phyloP scores from a whole-genome alignment of 2,329 filamentous ascomycete species.

The Penicillium crustosum region DNA sequence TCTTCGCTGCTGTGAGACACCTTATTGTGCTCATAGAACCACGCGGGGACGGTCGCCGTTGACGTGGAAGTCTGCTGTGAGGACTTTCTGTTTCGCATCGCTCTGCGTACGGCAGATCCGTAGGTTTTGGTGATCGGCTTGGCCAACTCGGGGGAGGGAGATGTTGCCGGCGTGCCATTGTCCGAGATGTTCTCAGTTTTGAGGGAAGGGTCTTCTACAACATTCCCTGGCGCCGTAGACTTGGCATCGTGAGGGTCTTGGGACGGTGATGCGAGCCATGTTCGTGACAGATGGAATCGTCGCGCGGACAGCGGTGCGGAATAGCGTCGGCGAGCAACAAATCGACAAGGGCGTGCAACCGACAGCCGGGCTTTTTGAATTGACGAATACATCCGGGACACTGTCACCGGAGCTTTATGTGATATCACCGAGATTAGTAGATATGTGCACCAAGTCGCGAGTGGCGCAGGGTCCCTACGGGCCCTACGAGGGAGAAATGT shows the following conservation, averaged over 20 bases:
- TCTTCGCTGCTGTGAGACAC: constrained; percentile 24
- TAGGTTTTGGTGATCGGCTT: constrained; percentile 36
- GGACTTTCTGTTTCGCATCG: constrained; percentile 37
- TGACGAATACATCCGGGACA: constrained; percentile 39
- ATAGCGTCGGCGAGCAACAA: constrained; percentile 40
- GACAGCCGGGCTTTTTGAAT: constrained; percentile 40
- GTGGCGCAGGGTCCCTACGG: constrained; percentile 3
- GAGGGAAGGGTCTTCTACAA: constrained; percentile 19
- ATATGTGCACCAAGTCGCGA: constrained; percentile 12
- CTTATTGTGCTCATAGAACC: constrained; percentile 41
- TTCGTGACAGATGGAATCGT: constrained; percentile 35
- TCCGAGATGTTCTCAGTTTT: background rate
- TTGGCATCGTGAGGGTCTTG: constrained; percentile 30
- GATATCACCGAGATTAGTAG: constrained; percentile 13
- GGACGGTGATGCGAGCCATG: constrained; percentile 30
- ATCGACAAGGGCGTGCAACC: constrained; percentile 38
- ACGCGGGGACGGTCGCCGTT: constrained; percentile 34
- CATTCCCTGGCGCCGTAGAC: constrained; percentile 22
- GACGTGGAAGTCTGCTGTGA: constrained; percentile 22
- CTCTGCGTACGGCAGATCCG: constrained; percentile 41
- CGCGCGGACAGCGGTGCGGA: constrained; percentile 29
- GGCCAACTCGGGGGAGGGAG: constrained; percentile 15
- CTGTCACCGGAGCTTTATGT: constrained; percentile 27
- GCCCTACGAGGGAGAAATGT: constrained; percentile 16
- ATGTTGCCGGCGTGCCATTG: constrained; percentile 14